Conservation (phyloP, 306 rosid species). For the Heteromeles arbutifolia region DNA sequence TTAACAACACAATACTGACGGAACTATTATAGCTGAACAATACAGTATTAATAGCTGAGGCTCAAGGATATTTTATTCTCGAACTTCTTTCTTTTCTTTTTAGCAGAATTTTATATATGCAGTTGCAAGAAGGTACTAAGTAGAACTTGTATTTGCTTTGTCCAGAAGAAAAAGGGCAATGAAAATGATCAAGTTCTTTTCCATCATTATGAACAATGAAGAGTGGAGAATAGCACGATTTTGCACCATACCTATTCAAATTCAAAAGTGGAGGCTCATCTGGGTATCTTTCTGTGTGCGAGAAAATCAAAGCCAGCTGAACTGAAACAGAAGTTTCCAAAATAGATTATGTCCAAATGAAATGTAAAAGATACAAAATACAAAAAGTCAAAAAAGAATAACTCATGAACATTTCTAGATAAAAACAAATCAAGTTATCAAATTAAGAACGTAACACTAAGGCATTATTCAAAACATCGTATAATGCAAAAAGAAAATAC, state of each 20-base stretch:
- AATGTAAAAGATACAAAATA: slow-evolving; percentile 7
- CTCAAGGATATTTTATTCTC: neutral
- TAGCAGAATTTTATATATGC: neutral
- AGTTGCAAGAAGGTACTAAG: neutral
- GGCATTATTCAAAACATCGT: slow-evolving; percentile 11
- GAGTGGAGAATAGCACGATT: neutral
- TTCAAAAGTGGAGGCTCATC: slow-evolving; percentile 98
- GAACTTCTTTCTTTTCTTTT: neutral
- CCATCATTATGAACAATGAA: neutral
- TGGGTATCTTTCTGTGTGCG: slow-evolving; percentile 89
- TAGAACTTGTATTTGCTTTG: neutral
- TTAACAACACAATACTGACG: neutral
- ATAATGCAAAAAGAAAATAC: slow-evolving; percentile 34
- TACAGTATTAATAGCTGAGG: neutral
- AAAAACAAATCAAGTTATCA: neutral
- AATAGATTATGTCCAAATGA: slow-evolving; percentile 11
- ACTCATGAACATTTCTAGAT: slow-evolving; percentile 10
- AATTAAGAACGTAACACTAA: slow-evolving; percentile 11
- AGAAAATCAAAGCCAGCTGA: slow-evolving; percentile 83
- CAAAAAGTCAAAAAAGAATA: neutral
- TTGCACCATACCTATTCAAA: slow-evolving; percentile 56
- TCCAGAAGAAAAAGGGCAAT: neutral
- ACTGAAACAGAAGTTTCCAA: slow-evolving; percentile 51
- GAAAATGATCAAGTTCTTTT: neutral
- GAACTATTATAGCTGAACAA: neutral